These are phyloP conservation scores for Lachnum nothofagi DNA, from an alignment of 2,329 filamentous ascomycete genomes.

Conservation along the genomic window DNA sequence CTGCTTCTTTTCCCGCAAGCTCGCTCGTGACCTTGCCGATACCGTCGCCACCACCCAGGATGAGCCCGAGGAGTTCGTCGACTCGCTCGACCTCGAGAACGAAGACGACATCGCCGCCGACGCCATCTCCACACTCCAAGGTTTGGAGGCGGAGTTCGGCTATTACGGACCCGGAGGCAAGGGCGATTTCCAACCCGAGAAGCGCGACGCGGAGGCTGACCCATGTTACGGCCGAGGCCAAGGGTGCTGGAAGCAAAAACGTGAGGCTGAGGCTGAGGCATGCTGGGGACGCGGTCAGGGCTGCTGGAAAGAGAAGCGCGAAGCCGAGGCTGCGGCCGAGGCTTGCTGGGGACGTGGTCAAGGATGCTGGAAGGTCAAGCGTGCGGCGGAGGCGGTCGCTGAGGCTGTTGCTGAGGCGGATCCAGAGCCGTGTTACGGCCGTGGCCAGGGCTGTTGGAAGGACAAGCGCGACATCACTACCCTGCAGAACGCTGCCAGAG, in stretches of 20 bases:
- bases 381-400: slow-evolving; percentile 25
- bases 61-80: slow-evolving; percentile 9
- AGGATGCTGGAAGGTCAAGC: slow-evolving; percentile 27
- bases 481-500: neutral
- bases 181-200: no score
- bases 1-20: slow-evolving; percentile 43
- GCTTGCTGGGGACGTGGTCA: neutral
- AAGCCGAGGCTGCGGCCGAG: no score
- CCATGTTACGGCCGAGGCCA: neutral
- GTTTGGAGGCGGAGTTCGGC: slow-evolving; percentile 1
- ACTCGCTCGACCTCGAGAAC: slow-evolving; percentile 6
- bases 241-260: neutral
- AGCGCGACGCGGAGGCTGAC: slow-evolving; percentile 1
- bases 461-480: slow-evolving; percentile 17
- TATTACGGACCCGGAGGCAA: no score
- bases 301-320: neutral
- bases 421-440: slow-evolving; percentile 1
- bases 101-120: neutral
- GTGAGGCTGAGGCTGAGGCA: neutral
- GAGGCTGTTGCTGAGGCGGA: slow-evolving; percentile 19
- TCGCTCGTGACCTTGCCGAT: slow-evolving; percentile 35
- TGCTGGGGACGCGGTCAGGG: neutral
- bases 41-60: slow-evolving; percentile 21
- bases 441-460: slow-evolving; percentile 20
- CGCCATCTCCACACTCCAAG: no score